phyloP scores from a whole-genome alignment of 2,329 filamentous ascomycete species.

The Meredithiella fracta region DNA sequence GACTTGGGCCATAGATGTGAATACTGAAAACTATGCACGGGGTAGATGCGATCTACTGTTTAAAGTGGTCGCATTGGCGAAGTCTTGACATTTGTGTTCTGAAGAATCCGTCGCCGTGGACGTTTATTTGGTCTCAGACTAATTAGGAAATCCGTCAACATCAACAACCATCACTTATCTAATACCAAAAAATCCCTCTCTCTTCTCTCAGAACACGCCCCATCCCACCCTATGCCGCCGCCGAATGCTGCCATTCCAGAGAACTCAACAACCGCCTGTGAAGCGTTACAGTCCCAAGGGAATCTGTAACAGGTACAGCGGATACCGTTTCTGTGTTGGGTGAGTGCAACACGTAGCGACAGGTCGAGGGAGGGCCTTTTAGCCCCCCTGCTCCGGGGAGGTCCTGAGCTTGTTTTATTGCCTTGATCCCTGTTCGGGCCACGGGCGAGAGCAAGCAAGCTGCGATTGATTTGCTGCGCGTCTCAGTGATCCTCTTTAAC shows the following conservation, averaged over 20 bases:
- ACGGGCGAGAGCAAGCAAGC: neutral
- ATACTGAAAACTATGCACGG: no score
- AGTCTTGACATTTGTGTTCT: neutral
- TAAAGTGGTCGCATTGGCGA: neutral
- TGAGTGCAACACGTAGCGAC: neutral
- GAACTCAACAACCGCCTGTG: neutral
- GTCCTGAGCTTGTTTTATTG: neutral
- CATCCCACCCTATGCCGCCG: no score
- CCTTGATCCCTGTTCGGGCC: neutral
- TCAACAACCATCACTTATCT: neutral
- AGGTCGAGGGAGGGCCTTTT: neutral
- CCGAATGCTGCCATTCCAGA: neutral
- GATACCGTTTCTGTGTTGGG: neutral
- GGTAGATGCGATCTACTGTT: neutral
- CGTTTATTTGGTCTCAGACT: neutral
- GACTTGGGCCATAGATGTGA: no score
- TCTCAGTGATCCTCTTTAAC: neutral
- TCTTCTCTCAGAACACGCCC: no score
- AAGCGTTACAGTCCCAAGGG: neutral
- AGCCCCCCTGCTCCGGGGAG: neutral
- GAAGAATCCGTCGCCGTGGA: neutral
- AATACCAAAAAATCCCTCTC: neutral
- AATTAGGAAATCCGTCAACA: neutral
- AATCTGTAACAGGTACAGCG: neutral
- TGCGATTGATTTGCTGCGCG: neutral